Evolutionary conservation across 1,139 yeast species (phyloP).

Genomic region (Blastobotrys illinoisensis): DNA sequence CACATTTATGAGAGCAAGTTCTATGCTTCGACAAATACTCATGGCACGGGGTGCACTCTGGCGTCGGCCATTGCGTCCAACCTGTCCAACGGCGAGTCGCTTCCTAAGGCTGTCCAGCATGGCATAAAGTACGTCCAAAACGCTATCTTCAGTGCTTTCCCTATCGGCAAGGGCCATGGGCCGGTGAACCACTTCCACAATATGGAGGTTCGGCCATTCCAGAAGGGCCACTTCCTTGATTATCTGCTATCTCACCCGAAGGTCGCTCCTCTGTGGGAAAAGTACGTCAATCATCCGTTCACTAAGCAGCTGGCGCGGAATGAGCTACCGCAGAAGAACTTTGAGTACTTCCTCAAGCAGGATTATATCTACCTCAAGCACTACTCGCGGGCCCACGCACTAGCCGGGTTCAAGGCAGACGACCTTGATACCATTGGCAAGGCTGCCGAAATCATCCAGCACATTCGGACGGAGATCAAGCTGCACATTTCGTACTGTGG

Average conservation of each 20-base stretch:
- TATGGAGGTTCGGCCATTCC: slow-evolving; percentile 33
- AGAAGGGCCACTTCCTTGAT: slow-evolving; percentile 42
- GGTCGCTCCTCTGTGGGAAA: slow-evolving; percentile 51
- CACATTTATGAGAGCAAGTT: slow-evolving; percentile 47
- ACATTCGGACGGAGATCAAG: slow-evolving; percentile 51
- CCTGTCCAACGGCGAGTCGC: slow-evolving; percentile 48
- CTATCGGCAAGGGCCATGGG: slow-evolving; percentile 57
- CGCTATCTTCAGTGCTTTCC: slow-evolving; percentile 45
- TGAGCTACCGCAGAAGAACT: slow-evolving; percentile 45
- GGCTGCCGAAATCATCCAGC: slow-evolving; percentile 48
- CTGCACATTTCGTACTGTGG: slow-evolving; percentile 51
- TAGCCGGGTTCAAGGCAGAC: slow-evolving; percentile 62
- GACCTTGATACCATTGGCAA: slow-evolving; percentile 45
- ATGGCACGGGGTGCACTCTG: slow-evolving; percentile 90
- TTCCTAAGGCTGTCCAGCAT: slow-evolving; percentile 47
- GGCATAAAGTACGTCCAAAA: slow-evolving; percentile 63
- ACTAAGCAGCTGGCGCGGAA: slow-evolving; percentile 50
- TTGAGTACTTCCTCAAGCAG: slow-evolving; percentile 58
- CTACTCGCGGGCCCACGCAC: slow-evolving; percentile 63
- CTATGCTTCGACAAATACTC: slow-evolving; percentile 53
- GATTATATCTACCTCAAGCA: slow-evolving; percentile 66
- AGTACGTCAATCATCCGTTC: slow-evolving; percentile 59
- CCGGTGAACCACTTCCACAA: slow-evolving; percentile 60
- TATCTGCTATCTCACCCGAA: slow-evolving; percentile 54
- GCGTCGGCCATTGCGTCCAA: slow-evolving; percentile 78